A percentile compares a stretch with the other conserved stretches of the same genome.
phyloP scores from a whole-genome alignment of 2,329 filamentous ascomycete genomes.

The Botrytis squamosa region DNA sequence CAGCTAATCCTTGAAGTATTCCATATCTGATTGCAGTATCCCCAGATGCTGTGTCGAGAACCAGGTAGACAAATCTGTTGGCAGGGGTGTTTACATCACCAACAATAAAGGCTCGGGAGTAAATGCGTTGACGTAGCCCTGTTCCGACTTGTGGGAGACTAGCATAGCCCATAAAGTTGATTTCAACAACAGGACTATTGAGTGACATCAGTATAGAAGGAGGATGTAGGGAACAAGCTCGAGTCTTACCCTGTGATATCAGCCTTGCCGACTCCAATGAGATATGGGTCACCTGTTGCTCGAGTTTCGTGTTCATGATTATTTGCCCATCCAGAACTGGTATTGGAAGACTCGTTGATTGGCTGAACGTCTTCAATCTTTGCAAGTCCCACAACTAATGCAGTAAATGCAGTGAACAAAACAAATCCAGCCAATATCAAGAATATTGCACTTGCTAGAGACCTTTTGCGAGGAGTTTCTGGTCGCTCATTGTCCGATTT shows the following conservation, averaged over 20 bases:
- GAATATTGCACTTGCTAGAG: constrained; percentile 6
- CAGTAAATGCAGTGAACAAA: background rate
- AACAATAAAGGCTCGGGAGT: constrained; percentile 85
- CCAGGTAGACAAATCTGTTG: constrained; percentile 80
- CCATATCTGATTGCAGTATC: constrained; percentile 86
- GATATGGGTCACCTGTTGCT: constrained; percentile 45
- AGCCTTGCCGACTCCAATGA: constrained; percentile 67
- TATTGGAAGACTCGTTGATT: background rate
- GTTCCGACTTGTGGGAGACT: constrained; percentile 76
- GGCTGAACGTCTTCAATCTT: background rate
- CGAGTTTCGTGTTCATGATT: constrained; percentile 23
- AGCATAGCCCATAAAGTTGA: constrained; percentile 91
- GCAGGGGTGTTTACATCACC: constrained; percentile 63
- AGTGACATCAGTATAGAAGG: constrained; percentile 15
- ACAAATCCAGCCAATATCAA: background rate
- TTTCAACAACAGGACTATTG: constrained; percentile 72
- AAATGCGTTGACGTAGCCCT: constrained; percentile 84
- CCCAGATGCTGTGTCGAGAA: constrained; percentile 81
- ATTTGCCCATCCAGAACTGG: constrained; percentile 4
- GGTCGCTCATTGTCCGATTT: constrained; percentile 5
- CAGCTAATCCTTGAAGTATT: constrained; percentile 71
- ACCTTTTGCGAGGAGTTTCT: background rate
- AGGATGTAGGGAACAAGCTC: background rate
- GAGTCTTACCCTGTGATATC: constrained; percentile 61
- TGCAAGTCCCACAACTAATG: constrained; percentile 4